These are phyloP conservation scores for Colletotrichum spinosum DNA, from an alignment of 2,329 filamentous ascomycete genomes.

Conservation along the genomic window DNA sequence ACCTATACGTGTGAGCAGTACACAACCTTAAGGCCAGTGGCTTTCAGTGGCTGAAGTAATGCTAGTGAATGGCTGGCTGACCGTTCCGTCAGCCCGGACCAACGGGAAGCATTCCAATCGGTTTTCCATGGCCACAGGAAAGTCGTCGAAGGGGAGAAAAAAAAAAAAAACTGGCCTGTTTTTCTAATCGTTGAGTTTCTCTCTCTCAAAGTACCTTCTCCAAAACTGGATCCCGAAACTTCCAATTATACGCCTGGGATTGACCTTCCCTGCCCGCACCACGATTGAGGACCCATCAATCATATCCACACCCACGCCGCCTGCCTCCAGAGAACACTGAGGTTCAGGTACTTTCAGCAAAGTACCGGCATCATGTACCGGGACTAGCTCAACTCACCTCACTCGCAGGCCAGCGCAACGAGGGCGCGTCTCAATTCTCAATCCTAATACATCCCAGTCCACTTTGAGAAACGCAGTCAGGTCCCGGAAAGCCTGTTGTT, in stretches of 20 bases:
- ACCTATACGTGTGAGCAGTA: too few species aligned
- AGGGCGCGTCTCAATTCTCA: neutral
- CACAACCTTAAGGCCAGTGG: too few species aligned
- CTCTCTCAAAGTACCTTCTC: constrained; percentile 24
- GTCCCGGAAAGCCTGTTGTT: constrained; percentile 16
- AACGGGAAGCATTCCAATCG: constrained; percentile 34
- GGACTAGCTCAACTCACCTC: neutral
- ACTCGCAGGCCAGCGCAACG: neutral
- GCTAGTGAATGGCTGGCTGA: too few species aligned
- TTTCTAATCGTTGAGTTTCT: constrained; percentile 37
- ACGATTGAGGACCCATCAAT: constrained; percentile 33
- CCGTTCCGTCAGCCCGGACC: constrained; percentile 30
- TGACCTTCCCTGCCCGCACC: constrained; percentile 30
- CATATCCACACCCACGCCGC: constrained; percentile 34
- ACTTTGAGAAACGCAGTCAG: constrained; percentile 18
- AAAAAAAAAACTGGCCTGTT: constrained; percentile 24
- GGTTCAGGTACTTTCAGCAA: neutral
- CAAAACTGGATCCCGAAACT: constrained; percentile 30
- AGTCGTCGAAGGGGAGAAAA: constrained; percentile 3
- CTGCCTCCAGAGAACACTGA: constrained; percentile 22
- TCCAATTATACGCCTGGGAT: constrained; percentile 35
- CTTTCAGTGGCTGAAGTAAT: too few species aligned
- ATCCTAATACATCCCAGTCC: constrained; percentile 27
- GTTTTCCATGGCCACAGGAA: constrained; percentile 2
- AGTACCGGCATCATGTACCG: too few species aligned